Conservation (phyloP, 768 basidiomycete genomes). For the Rhodotorula taiwanensis region DNA sequence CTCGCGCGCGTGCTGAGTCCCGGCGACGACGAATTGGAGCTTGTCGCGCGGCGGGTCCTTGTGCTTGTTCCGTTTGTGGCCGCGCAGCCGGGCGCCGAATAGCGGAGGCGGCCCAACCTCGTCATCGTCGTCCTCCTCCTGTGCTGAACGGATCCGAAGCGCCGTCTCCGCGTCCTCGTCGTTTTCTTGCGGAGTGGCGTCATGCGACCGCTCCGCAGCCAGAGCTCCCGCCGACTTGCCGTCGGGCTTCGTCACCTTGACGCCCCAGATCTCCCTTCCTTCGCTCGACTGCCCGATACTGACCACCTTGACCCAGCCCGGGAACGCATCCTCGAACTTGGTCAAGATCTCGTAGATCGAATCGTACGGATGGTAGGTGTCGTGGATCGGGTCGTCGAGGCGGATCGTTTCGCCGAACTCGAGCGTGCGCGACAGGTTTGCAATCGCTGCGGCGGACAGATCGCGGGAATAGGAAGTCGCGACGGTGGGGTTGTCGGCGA, state of each 20-base stretch:
- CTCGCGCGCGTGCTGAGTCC: conserved; percentile 69
- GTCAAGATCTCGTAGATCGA: conserved; percentile 55
- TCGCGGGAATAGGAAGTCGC: not conserved
- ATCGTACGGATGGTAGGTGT: conserved; percentile 54
- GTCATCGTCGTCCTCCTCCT: conserved; percentile 31
- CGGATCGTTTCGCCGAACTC: no score
- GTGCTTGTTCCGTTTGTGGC: conserved; percentile 17
- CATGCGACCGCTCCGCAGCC: no score
- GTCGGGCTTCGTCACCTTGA: conserved; percentile 48
- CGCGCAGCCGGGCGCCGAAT: no score
- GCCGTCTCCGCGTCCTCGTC: conserved; percentile 24
- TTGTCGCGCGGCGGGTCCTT: conserved; percentile 45
- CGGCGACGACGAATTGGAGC: conserved; percentile 60
- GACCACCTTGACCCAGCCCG: conserved; percentile 51
- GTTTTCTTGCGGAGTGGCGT: conserved; percentile 35
- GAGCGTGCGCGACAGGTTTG: conserved; percentile 5
- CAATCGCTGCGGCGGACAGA: conserved; percentile 5
- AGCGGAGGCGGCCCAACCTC: not conserved
- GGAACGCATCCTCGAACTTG: conserved; percentile 50
- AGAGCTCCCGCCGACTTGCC: conserved; percentile 38
- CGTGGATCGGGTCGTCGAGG: conserved; percentile 42
- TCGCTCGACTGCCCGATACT: conserved; percentile 56
- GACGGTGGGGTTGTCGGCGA: not conserved
- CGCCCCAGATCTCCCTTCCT: conserved; percentile 56
- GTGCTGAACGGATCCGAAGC: no score